phyloP scores from a whole-genome alignment of 1,284 basidiomycete genomes.

The Tilletia indica region DNA sequence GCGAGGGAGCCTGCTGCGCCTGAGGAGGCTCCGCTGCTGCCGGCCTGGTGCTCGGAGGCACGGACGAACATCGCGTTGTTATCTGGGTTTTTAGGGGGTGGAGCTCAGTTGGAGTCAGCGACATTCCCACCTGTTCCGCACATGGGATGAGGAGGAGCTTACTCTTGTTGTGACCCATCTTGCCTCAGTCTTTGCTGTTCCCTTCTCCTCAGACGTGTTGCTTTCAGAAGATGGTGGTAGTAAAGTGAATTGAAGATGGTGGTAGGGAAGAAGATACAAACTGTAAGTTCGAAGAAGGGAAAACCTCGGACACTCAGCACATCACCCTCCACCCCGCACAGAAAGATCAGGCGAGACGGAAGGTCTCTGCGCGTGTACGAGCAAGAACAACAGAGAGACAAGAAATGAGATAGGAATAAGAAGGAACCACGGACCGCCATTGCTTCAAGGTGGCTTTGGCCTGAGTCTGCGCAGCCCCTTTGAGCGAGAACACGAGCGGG shows the following conservation, averaged over 20 bases:
- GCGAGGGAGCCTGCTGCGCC: slow-evolving; percentile 58
- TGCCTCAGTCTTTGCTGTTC: too few relatives aligned
- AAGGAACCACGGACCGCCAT: not conserved
- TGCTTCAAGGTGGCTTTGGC: not conserved
- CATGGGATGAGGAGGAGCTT: too few relatives aligned
- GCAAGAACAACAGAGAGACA: not conserved
- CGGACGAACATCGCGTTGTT: slow-evolving; percentile 47
- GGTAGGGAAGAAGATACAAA: too few relatives aligned
- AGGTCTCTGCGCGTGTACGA: slow-evolving; percentile 9
- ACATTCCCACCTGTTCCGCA: too few relatives aligned
- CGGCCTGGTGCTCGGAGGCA: slow-evolving; percentile 47
- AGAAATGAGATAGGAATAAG: not conserved
- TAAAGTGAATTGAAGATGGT: too few relatives aligned
- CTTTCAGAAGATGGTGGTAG: too few relatives aligned
- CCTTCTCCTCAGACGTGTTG: too few relatives aligned
- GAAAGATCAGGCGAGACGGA: not conserved
- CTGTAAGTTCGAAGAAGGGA: too few relatives aligned
- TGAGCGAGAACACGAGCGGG: not conserved
- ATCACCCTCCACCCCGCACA: not conserved
- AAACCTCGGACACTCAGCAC: not conserved
- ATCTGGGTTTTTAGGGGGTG: too few relatives aligned
- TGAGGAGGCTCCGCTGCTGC: slow-evolving; percentile 33
- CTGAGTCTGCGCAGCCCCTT: not conserved
- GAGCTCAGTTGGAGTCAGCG: too few relatives aligned
- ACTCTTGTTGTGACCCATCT: slow-evolving; percentile 18